Conservation (phyloP, 129 eudicot species). For the Saposhnikovia divaricata region DNA sequence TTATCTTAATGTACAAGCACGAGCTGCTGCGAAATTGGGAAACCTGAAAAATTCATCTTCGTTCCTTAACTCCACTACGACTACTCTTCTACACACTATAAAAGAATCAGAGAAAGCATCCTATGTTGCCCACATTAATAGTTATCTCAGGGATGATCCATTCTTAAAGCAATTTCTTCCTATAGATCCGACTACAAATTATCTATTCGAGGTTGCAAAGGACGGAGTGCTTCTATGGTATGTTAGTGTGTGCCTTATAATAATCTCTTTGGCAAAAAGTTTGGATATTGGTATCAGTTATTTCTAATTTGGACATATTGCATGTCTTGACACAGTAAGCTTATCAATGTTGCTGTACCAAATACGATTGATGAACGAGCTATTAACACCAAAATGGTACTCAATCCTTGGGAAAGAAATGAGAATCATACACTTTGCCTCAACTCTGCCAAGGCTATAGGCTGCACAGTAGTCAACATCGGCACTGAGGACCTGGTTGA, state of each 20-base stretch:
- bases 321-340: slow-evolving; percentile 60
- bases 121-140: slow-evolving; percentile 92
- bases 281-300: neutral
- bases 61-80: slow-evolving; percentile 80
- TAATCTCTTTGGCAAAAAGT: slow-evolving; percentile 6
- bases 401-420: slow-evolving; percentile 98
- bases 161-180: slow-evolving; percentile 93
- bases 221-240: slow-evolving; percentile 98
- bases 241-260: slow-evolving; percentile 21
- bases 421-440: slow-evolving; percentile 97
- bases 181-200: slow-evolving; percentile 66
- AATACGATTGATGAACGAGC: slow-evolving; percentile 90
- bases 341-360: slow-evolving; percentile 92
- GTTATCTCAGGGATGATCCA: slow-evolving; percentile 90
- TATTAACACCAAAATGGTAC: slow-evolving; percentile 72
- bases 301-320: slow-evolving; percentile 16
- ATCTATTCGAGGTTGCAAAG: slow-evolving; percentile 74
- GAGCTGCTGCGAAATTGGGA: slow-evolving; percentile 56
- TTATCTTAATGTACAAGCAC: slow-evolving; percentile 58
- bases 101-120: slow-evolving; percentile 74
- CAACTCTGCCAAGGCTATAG: slow-evolving; percentile 98
- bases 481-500: slow-evolving; percentile 87
- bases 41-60: slow-evolving; percentile 51
- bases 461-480: slow-evolving; percentile 93
- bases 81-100: slow-evolving; percentile 83